phyloP scores from a whole-genome alignment of 495 filamentous ascomycete species.

The Trichoderma virens region DNA sequence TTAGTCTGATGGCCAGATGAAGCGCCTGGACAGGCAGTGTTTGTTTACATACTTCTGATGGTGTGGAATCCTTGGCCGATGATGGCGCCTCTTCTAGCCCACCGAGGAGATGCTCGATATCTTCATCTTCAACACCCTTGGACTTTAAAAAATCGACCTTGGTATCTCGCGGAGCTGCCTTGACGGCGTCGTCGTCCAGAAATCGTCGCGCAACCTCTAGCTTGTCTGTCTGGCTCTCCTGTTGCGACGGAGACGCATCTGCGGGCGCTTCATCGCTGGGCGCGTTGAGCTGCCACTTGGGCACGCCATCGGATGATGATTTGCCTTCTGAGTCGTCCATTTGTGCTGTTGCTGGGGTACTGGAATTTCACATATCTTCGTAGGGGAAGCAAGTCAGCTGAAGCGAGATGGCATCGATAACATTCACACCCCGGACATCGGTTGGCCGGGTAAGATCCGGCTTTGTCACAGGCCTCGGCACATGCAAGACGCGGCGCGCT shows the following conservation, averaged over 20 bases:
- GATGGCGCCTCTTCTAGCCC: conserved; percentile 24
- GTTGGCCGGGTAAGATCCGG: conserved; percentile 7
- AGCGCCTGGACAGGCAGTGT: not conserved
- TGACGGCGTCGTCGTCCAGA: conserved; percentile 71
- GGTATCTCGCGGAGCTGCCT: conserved; percentile 57
- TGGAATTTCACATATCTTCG: not conserved
- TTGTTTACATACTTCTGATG: conserved; percentile 16
- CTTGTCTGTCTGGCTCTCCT: conserved; percentile 23
- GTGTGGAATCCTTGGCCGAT: conserved; percentile 19
- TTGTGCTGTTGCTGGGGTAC: not conserved
- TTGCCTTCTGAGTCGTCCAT: conserved; percentile 18
- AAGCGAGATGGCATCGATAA: not conserved
- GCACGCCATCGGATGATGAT: not conserved
- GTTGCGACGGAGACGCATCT: conserved; percentile 17
- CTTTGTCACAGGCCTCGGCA: not conserved
- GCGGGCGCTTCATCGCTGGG: conserved; percentile 10
- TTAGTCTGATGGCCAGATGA: not conserved
- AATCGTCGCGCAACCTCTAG: conserved; percentile 70
- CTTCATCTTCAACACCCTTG: conserved; percentile 63
- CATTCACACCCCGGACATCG: not conserved
- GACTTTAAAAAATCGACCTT: conserved; percentile 72
- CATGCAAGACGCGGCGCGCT: not conserved
- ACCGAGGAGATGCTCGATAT: conserved; percentile 61
- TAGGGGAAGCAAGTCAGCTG: not conserved
- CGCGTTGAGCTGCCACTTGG: not conserved